These are phyloP conservation scores for Blepharisma japonicum DNA, from an alignment of 73 alveolate species.

Conservation along the genomic window DNA sequence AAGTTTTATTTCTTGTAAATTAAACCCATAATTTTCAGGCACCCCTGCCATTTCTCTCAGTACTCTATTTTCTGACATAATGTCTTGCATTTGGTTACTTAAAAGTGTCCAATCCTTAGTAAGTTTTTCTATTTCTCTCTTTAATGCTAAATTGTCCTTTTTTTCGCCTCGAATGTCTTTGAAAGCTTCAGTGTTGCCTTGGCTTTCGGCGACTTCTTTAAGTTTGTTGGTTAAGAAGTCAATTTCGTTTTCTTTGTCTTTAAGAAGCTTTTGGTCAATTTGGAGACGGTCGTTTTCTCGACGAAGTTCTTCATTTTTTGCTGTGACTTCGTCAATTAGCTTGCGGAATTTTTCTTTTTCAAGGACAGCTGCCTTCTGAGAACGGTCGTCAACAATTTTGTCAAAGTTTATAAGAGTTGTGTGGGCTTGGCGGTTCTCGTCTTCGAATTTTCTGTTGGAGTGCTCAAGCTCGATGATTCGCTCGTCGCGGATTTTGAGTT, in stretches of 20 bases:
- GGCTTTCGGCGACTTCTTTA: constrained; percentile 58
- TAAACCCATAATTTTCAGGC: constrained; percentile 91
- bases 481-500: constrained; percentile 23
- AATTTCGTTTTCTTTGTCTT: constrained; percentile 53
- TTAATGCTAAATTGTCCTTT: constrained; percentile 53
- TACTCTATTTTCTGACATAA: constrained; percentile 87
- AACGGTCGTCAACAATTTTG: constrained; percentile 37
- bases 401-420: constrained; percentile 32
- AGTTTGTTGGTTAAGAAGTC: constrained; percentile 56
- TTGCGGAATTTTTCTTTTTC: constrained; percentile 51
- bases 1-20: constrained; percentile 76
- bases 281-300: constrained; percentile 49
- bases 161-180: constrained; percentile 55
- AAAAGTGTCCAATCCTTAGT: constrained; percentile 54
- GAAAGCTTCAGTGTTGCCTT: constrained; percentile 53
- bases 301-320: constrained; percentile 52
- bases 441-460: background rate
- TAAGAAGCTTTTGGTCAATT: constrained; percentile 49
- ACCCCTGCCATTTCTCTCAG: constrained; percentile 92
- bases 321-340: constrained; percentile 33
- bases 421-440: constrained; percentile 22
- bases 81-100: constrained; percentile 73
- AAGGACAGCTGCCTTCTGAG: constrained; percentile 44
- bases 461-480: constrained; percentile 16
- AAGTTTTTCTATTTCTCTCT: constrained; percentile 41